Evolutionary conservation across 768 basidiomycete genomes (phyloP).

Genomic region (Psilocybe tampanensis): DNA sequence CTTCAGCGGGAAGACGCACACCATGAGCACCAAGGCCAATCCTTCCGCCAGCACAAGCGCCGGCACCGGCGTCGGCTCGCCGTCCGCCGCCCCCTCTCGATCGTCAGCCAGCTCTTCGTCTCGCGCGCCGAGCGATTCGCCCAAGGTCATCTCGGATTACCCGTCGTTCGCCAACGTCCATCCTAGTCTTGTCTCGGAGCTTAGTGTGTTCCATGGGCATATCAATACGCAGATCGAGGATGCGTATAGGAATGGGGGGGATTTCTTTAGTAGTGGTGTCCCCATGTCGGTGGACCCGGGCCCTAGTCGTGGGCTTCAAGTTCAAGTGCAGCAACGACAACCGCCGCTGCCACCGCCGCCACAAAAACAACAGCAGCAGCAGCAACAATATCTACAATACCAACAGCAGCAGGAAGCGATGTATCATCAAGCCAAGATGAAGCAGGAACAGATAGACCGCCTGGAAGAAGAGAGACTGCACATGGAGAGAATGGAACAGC

Average conservation of each 20-base stretch:
- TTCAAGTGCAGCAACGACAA: neutral
- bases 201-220: constrained; percentile 57
- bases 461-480: constrained; percentile 28
- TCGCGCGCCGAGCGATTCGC: constrained; percentile 34
- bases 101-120: constrained; percentile 23
- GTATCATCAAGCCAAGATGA: constrained; percentile 26
- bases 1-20: constrained; percentile 76
- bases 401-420: constrained; percentile 27
- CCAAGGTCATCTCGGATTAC: constrained; percentile 33
- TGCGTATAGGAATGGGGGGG: constrained; percentile 40
- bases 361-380: constrained; percentile 18
- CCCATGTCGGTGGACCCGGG: constrained; percentile 28
- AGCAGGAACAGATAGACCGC: constrained; percentile 30
- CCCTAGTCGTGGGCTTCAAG: constrained; percentile 6
- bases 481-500: constrained; percentile 19
- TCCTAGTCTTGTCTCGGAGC: constrained; percentile 56
- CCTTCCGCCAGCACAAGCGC: constrained; percentile 11
- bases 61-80: constrained; percentile 5
- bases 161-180: constrained; percentile 52
- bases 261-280: constrained; percentile 32
- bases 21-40: constrained; percentile 55
- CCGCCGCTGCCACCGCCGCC: constrained; percentile 4
- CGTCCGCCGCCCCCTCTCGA: constrained; percentile 5
- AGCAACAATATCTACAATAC: constrained; percentile 19
- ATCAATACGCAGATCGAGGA: constrained; percentile 52